Evolutionary conservation across 768 basidiomycete species (phyloP).

Genomic region (Melanogaster broomeanus): DNA sequence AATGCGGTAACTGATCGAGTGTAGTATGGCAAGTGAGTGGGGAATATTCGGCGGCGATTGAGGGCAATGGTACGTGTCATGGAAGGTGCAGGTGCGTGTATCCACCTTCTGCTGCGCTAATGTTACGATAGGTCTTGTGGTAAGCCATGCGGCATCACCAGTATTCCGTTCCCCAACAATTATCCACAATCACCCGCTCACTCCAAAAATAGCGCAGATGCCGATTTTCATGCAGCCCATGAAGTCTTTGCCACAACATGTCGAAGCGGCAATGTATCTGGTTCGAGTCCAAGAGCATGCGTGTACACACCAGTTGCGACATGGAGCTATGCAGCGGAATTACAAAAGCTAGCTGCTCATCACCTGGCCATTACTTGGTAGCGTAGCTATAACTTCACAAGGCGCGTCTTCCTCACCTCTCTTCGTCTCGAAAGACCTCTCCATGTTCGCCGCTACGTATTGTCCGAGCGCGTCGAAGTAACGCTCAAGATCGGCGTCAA

Average conservation of each 20-base stretch:
- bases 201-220: neutral
- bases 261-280: too few relatives aligned
- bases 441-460: conserved; percentile 65
- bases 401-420: conserved; percentile 52
- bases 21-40: neutral
- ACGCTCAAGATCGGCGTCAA: conserved; percentile 51
- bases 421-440: conserved; percentile 71
- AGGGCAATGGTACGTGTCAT: too few relatives aligned
- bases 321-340: neutral
- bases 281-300: too few relatives aligned
- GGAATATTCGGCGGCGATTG: too few relatives aligned
- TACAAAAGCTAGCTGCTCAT: neutral
- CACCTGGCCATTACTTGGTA: too few relatives aligned
- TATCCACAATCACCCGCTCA: neutral
- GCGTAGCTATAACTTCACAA: conserved; percentile 21
- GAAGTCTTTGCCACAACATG: neutral
- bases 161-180: neutral
- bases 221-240: neutral
- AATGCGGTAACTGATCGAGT: neutral
- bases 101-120: too few relatives aligned
- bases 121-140: too few relatives aligned
- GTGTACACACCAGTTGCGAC: neutral
- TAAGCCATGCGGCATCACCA: neutral
- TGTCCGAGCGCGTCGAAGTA: conserved; percentile 58
- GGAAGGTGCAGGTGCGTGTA: too few relatives aligned